phyloP scores from a whole-genome alignment of 352 stramenopile species.

The Globisporangium cylindrosporum region DNA sequence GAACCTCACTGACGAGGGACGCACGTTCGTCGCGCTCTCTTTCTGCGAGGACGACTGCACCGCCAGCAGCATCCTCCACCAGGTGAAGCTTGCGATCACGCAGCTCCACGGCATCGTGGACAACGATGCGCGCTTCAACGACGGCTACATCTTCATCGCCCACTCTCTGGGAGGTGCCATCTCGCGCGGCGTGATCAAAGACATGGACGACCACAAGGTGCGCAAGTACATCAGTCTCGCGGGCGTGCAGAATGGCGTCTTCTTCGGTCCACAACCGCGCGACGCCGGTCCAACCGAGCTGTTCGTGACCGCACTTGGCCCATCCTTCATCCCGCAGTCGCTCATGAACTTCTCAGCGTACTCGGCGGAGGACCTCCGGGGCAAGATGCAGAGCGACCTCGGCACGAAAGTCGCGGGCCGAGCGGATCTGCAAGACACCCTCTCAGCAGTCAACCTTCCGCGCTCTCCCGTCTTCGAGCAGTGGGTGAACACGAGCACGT shows the following conservation, averaged over 20 bases:
- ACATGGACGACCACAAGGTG: conserved; percentile 59
- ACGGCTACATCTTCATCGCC: conserved; percentile 51
- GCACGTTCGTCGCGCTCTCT: conserved; percentile 33
- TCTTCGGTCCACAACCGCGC: conserved; percentile 41
- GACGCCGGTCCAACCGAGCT: conserved; percentile 35
- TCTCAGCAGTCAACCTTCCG: conserved; percentile 35
- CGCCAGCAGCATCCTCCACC: conserved; percentile 23
- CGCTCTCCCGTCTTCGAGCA: conserved; percentile 23
- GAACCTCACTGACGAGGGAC: conserved; percentile 37
- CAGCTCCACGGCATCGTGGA: conserved; percentile 38
- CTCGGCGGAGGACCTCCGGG: conserved; percentile 24
- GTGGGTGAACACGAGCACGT: conserved; percentile 33
- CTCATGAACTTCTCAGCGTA: conserved; percentile 46
- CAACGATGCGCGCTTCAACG: conserved; percentile 26
- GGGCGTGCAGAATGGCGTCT: conserved; percentile 49
- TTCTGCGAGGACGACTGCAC: conserved; percentile 48
- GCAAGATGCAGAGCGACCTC: conserved; percentile 44
- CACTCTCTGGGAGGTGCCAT: conserved; percentile 50
- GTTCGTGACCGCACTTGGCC: conserved; percentile 34
- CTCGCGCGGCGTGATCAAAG: conserved; percentile 45
- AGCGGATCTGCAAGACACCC: conserved; percentile 24
- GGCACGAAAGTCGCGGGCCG: conserved; percentile 22
- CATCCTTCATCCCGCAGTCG: conserved; percentile 25
- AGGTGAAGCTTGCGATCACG: conserved; percentile 45
- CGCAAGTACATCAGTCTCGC: conserved; percentile 50